Evolutionary conservation across 2,329 filamentous ascomycete species (phyloP).

Genomic region (Ophiostoma sp.): DNA sequence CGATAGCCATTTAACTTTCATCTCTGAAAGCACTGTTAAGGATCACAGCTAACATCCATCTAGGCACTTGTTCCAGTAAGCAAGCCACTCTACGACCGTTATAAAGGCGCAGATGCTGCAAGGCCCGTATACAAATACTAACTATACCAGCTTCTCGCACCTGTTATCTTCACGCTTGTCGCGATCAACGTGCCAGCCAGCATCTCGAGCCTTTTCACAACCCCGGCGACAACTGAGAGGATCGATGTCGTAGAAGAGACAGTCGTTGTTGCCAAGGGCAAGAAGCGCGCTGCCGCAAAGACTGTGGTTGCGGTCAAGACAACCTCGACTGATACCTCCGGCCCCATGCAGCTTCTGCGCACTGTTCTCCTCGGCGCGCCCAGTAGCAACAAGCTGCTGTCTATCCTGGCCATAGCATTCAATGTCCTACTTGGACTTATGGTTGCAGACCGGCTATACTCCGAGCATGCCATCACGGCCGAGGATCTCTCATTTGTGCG

Average conservation of each 20-base stretch:
- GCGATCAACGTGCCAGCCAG: constrained; percentile 60
- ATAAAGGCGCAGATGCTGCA: not conserved
- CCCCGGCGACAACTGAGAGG: not conserved
- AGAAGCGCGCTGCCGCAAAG: not conserved
- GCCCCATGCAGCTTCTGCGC: constrained; percentile 52
- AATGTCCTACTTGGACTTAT: constrained; percentile 66
- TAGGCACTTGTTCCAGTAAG: constrained; percentile 10
- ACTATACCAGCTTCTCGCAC: not conserved
- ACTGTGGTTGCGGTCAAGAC: not conserved
- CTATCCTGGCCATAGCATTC: constrained; percentile 62
- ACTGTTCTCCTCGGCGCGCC: constrained; percentile 67
- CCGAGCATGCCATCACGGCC: constrained; percentile 64
- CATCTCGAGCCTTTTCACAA: not conserved
- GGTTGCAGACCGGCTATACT: constrained; percentile 71
- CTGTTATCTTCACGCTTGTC: constrained; percentile 54
- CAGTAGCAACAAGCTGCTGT: constrained; percentile 62
- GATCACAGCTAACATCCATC: not conserved
- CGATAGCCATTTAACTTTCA: not conserved
- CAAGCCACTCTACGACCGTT: not conserved
- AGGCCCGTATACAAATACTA: not conserved
- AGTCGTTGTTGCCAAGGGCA: constrained; percentile 40
- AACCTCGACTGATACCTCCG: constrained; percentile 52
- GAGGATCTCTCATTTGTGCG: constrained; percentile 79
- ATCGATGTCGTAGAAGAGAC: constrained; percentile 57
- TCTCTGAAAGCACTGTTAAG: too few species aligned